Evolutionary conservation across 352 stramenopile species (phyloP), one percentile per base, ranked within the genome.

Genomic region (Phytophthora litchii): DNA sequence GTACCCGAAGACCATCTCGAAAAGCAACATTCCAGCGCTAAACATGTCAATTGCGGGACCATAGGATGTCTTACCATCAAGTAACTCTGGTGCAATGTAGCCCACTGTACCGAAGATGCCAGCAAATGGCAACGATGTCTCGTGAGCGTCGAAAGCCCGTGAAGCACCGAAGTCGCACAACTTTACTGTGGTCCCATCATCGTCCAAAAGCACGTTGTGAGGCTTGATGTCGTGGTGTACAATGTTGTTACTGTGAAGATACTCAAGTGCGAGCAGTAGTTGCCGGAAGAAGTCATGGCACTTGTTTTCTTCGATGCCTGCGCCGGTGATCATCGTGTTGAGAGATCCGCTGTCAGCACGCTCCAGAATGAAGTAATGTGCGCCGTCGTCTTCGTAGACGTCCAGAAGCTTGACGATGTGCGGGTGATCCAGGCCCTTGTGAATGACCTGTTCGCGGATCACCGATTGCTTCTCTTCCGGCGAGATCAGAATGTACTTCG

Each of bases 171-270:
- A 95, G 57, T 95, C 86, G 35, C 84, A 91, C 23, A 95, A 49
- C 51, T 95, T 95, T 21, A 93, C 67, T 21, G 45, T 67, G 17
- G 36, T 53, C 34, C 70, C 64, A 23, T 73, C 64, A 17, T 80
- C 64, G 35, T 88, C 73, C 21, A 95, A 54, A 32, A 95, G 51
- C 12, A 95, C 64, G 54, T 95, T 95, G 53, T 88, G 70, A 3
- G 89, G 89, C 60, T 97, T 97, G 49, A 97, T 89, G 63, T 97
- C 91, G 44, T 93, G 86, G 64, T 97, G 91, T 12, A 97, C 74
- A 47, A 97, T 93, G 66, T 88, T 74, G 63, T 88, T 75, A 19
- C 36, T 29, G 54, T 91, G 82, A 31, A 91, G 60, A 32, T 91
- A 91, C 38, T 85, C 76, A 10, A 91, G 73, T 1, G 82, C 82